phyloP scores from a whole-genome alignment of 345 rosid genomes.

The Acer negundo region DNA sequence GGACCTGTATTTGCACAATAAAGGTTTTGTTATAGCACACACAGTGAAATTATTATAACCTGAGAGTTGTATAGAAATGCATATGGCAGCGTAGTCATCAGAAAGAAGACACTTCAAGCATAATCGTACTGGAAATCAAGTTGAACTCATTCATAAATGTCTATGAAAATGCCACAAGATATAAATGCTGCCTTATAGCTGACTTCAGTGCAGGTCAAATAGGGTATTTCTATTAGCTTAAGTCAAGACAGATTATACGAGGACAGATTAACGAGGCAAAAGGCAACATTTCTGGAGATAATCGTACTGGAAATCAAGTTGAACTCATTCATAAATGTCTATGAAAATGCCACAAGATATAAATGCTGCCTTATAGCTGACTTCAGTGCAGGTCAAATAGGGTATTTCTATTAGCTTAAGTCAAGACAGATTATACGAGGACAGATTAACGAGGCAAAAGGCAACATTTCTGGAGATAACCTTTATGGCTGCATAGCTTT shows the following conservation, averaged over 20 bases:
- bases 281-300: background rate
- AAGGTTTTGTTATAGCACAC: background rate
- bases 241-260: background rate
- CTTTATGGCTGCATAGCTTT: background rate
- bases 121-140: background rate
- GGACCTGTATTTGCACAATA: background rate
- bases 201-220: background rate
- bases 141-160: background rate
- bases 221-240: background rate
- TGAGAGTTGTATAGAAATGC: background rate
- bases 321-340: background rate
- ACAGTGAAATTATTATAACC: background rate
- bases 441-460: no score
- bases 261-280: background rate
- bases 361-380: background rate
- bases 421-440: background rate
- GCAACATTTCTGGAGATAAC: background rate
- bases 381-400: background rate
- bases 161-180: background rate
- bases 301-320: background rate
- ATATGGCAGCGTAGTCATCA: background rate
- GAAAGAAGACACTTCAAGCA: background rate
- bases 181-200: background rate
- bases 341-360: background rate
- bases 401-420: background rate